phyloP scores from a whole-genome alignment of 2,329 filamentous ascomycete genomes.

The Neonectria neomacrospora region DNA sequence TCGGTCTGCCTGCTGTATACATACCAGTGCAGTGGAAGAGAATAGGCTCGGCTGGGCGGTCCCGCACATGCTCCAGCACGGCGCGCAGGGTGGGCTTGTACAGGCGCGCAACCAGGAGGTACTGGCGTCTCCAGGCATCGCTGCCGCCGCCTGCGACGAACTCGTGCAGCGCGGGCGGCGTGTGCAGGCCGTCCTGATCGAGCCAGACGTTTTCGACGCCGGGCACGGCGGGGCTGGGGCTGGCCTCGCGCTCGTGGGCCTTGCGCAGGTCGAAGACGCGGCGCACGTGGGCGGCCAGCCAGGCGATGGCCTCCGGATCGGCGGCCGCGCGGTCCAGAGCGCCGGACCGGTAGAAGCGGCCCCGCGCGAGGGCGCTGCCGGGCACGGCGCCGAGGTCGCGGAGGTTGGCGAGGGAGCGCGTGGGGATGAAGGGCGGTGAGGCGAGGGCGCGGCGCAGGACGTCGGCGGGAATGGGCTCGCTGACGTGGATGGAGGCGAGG shows the following conservation, averaged over 20 bases:
- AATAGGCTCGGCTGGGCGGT: constrained; percentile 57
- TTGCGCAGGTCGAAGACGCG: constrained; percentile 65
- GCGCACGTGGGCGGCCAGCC: constrained; percentile 52
- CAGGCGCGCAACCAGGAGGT: constrained; percentile 57
- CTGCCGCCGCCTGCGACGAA: constrained; percentile 60
- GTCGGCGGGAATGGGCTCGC: constrained; percentile 51
- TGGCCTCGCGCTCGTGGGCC: constrained; percentile 53
- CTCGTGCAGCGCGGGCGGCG: constrained; percentile 50
- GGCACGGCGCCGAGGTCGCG: constrained; percentile 62
- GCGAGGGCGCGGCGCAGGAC: constrained; percentile 51
- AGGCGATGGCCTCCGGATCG: constrained; percentile 48
- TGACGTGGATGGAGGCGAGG: constrained; percentile 57
- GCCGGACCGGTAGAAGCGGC: constrained; percentile 60
- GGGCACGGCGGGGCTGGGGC: constrained; percentile 57
- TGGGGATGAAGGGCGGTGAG: constrained; percentile 58
- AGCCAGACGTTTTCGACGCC: constrained; percentile 61
- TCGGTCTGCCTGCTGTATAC: too few relatives aligned
- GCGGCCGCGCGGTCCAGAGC: constrained; percentile 49
- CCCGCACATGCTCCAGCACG: constrained; percentile 61
- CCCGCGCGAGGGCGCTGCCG: constrained; percentile 53
- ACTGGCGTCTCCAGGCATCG: constrained; percentile 58
- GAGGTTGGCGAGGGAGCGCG: constrained; percentile 62
- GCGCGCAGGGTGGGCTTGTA: constrained; percentile 56
- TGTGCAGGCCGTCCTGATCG: constrained; percentile 49
- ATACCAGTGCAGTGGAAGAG: constrained; percentile 66